Conservation (phyloP, 495 filamentous ascomycete genomes). For the Trichodelitschia bisporula region DNA sequence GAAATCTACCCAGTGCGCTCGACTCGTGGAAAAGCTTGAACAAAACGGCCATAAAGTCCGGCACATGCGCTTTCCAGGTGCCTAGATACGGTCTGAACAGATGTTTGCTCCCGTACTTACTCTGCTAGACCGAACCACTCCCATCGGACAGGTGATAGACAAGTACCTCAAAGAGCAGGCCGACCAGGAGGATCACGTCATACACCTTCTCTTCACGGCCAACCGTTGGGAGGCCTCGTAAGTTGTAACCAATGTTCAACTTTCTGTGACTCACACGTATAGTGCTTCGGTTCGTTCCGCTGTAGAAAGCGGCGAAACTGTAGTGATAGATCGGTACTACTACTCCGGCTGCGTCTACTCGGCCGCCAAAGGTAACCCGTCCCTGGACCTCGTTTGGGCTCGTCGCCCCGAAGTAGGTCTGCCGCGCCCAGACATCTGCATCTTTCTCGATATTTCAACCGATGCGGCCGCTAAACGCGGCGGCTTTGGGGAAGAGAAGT, state of each 20-base stretch:
- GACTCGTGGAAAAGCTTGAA: slow-evolving; percentile 36
- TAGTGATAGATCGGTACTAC: slow-evolving; percentile 83
- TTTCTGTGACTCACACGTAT: no score
- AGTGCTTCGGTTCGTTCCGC: slow-evolving; percentile 1
- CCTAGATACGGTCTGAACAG: slow-evolving; percentile 5
- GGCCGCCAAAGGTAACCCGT: slow-evolving; percentile 63
- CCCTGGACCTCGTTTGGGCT: slow-evolving; percentile 51
- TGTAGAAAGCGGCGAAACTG: slow-evolving; percentile 46
- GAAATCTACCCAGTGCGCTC: slow-evolving; percentile 80
- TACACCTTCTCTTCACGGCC: slow-evolving; percentile 86
- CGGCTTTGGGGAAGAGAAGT: slow-evolving; percentile 70
- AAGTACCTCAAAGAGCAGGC: slow-evolving; percentile 51
- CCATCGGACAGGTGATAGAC: slow-evolving; percentile 79
- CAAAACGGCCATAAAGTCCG: slow-evolving; percentile 33
- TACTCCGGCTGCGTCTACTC: slow-evolving; percentile 84
- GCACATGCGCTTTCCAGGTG: slow-evolving; percentile 77
- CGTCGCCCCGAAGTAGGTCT: slow-evolving; percentile 63
- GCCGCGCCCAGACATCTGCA: slow-evolving; percentile 62
- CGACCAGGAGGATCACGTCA: slow-evolving; percentile 70
- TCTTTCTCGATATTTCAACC: slow-evolving; percentile 64
- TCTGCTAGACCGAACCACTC: slow-evolving; percentile 50
- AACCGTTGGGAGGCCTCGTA: slow-evolving; percentile 81
- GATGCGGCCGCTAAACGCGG: slow-evolving; percentile 48
- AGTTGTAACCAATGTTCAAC: no score
- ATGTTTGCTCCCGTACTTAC: not conserved